These are phyloP conservation scores for Fusarium foetens DNA, from an alignment of 2,329 filamentous ascomycete genomes.

Conservation along the genomic window DNA sequence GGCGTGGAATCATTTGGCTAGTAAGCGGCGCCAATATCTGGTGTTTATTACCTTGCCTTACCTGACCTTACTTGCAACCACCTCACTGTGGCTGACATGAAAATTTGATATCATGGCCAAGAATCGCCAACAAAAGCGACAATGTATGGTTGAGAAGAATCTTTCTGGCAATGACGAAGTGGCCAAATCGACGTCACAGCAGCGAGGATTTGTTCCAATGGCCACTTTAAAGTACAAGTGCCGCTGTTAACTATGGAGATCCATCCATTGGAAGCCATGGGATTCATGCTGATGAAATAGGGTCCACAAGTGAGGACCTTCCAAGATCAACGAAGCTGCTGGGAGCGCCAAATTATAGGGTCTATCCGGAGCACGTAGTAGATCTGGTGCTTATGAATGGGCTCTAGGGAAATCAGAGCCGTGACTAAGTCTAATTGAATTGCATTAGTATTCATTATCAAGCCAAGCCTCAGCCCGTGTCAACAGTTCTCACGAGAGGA, in stretches of 20 bases:
- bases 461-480: constrained; percentile 1
- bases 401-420: not conserved
- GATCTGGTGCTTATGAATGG: constrained; percentile 26
- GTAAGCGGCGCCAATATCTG: constrained; percentile 8
- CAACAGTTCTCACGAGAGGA: constrained; percentile 22
- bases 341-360: constrained; percentile 4
- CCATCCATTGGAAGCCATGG: not conserved
- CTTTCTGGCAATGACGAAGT: constrained; percentile 25
- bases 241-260: constrained; percentile 24
- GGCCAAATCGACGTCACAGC: constrained; percentile 40
- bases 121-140: constrained; percentile 5
- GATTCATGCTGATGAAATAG: constrained; percentile 25
- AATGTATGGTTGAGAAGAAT: not conserved
- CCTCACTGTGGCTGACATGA: not conserved
- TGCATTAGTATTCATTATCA: constrained; percentile 4
- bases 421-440: not conserved
- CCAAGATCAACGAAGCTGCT: constrained; percentile 20
- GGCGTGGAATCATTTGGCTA: constrained; percentile 10
- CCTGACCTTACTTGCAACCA: not conserved
- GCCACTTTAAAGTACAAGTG: constrained; percentile 7
- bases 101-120: constrained; percentile 7
- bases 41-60: not conserved
- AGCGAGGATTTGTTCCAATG: constrained; percentile 20
- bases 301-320: constrained; percentile 21
- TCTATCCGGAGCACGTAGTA: constrained; percentile 14